Evolutionary conservation across 2,329 filamentous ascomycete genomes (phyloP), one percentile per base, ranked within the genome.

Genomic region (Paecilomyces fulvus): DNA sequence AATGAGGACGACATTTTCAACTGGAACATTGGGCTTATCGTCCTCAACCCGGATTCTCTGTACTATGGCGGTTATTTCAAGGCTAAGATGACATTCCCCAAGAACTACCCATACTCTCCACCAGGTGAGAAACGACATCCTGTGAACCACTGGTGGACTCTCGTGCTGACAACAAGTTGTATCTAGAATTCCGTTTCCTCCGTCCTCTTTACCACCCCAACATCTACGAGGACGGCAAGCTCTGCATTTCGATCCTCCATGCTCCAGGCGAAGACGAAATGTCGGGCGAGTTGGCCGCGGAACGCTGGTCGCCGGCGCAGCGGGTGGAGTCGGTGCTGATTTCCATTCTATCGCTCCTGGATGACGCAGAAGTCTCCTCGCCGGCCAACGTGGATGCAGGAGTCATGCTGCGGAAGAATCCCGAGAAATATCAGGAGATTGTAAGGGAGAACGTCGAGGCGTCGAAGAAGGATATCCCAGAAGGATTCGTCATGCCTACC

Each of bases 171-270:
- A 17, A 52, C 20, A 20, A 6, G 10, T 12, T 3, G 14, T 51
- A 23, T 50, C 20, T 62, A 80, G 88, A 87, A 56, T 97, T 99
- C 79, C 86, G 87, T 61, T 97, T 99, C 75, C 71, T 84, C 17
- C 82, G 81, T 31, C 85, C 88, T 14, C 86, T 97, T 60, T 90
- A 85, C 75, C 92, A 99, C 72, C 92, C 92, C 2, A 99, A 99
- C 72, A 86, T 99, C 67, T 97, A 97, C 76, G 76, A 84, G 5
- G 89, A 96, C 71, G 92, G 92, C 65, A 87, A 87, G 63, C 82
- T 97, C 49, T 97, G 94, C 78, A 97, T 99, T 70, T 96, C 92
- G 50, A 99, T 99, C 66, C 84, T 99, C 10, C 92, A 99, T 73
- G 83, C 84, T 17, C 91, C 94, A 0, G 94, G 94, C 62, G 90